Conservation (phyloP, 495 filamentous ascomycete species). For the Lichenothelia convexa region DNA sequence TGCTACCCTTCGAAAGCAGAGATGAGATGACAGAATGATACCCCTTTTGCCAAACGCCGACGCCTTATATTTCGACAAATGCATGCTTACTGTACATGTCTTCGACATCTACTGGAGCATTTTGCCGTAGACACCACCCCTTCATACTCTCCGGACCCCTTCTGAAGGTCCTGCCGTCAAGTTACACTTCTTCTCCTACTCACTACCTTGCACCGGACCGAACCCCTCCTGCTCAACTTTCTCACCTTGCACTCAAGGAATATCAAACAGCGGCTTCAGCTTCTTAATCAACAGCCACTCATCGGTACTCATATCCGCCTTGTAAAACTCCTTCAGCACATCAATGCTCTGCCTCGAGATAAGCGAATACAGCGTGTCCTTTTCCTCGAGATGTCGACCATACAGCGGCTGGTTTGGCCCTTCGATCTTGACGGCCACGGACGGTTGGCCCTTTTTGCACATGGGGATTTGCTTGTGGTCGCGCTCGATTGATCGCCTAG, state of each 20-base stretch:
- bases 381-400: slow-evolving; percentile 88
- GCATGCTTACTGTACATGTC: too few relatives aligned
- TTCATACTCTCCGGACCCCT: too few relatives aligned
- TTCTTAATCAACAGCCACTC: slow-evolving; percentile 88
- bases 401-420: slow-evolving; percentile 88
- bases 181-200: too few relatives aligned
- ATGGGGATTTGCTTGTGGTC: slow-evolving; percentile 87
- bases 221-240: too few relatives aligned
- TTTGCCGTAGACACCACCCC: too few relatives aligned
- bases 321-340: slow-evolving; percentile 89
- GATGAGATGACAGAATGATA: too few relatives aligned
- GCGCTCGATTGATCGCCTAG: slow-evolving; percentile 78
- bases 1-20: too few relatives aligned
- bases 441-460: slow-evolving; percentile 91
- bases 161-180: too few relatives aligned
- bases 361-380: slow-evolving; percentile 68
- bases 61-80: too few relatives aligned
- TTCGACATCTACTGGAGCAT: too few relatives aligned
- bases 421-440: slow-evolving; percentile 95
- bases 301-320: slow-evolving; percentile 74
- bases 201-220: too few relatives aligned
- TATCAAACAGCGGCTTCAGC: slow-evolving; percentile 87
- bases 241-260: slow-evolving; percentile 30
- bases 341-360: slow-evolving; percentile 83
- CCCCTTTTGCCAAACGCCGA: too few relatives aligned